Percentiles rank a stretch among this genome's conserved stretches.
phyloP scores from a whole-genome alignment of 2,329 filamentous ascomycete genomes.

The Aspergillus vadensis region DNA sequence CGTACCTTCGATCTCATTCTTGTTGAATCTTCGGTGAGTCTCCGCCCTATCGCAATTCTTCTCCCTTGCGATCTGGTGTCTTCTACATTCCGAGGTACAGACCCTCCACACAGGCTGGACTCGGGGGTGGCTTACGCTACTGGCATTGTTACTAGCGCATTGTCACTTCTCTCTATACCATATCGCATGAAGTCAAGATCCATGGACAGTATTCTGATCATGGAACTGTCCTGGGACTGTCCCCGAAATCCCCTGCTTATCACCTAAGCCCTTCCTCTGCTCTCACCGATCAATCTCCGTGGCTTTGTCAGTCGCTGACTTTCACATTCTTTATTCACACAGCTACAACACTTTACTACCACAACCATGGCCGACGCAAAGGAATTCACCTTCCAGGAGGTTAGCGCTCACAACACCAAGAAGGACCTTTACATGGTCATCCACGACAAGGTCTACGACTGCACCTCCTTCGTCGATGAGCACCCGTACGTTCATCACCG shows the following conservation, averaged over 20 bases:
- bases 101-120: background rate
- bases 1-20: background rate
- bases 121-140: background rate
- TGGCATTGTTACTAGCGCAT: background rate
- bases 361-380: constrained; percentile 56
- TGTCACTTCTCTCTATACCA: background rate
- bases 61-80: background rate
- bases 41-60: background rate
- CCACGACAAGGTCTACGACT: constrained; percentile 96
- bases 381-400: constrained; percentile 74
- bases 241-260: background rate
- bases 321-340: background rate
- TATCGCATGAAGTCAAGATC: background rate
- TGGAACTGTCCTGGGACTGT: background rate
- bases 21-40: background rate
- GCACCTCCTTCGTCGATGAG: constrained; percentile 89
- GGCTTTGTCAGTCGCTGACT: background rate
- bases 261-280: background rate
- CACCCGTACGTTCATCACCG: constrained; percentile 68
- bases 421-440: constrained; percentile 89
- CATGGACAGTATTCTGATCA: background rate
- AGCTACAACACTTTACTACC: background rate
- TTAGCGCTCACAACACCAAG: constrained; percentile 85
- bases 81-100: background rate
- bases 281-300: background rate